Conservation (phyloP, 2,329 filamentous ascomycete species). For the Trichoderma harzianum region DNA sequence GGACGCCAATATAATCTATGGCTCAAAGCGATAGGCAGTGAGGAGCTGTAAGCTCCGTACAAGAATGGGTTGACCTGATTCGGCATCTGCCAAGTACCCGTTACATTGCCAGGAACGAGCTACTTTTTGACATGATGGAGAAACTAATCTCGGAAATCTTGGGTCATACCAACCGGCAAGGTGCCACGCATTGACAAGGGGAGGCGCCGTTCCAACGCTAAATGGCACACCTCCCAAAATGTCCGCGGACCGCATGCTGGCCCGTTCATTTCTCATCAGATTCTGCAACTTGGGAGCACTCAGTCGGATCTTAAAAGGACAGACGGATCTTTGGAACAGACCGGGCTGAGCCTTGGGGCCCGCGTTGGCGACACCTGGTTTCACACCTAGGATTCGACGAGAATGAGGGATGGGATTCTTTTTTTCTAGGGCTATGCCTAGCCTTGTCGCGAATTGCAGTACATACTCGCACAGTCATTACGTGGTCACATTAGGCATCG, state of each 20-base stretch:
- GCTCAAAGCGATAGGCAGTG: background rate
- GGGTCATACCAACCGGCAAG: slow-evolving; percentile 19
- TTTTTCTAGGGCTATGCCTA: background rate
- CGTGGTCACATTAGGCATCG: background rate
- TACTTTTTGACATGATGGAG: slow-evolving; percentile 15
- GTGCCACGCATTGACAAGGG: slow-evolving; percentile 18
- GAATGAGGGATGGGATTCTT: background rate
- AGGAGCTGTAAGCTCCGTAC: background rate
- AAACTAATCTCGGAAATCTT: slow-evolving; percentile 20
- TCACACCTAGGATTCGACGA: background rate
- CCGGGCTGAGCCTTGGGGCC: background rate
- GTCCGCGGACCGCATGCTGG: slow-evolving; percentile 17
- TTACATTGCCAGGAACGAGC: slow-evolving; percentile 12
- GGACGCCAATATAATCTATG: background rate
- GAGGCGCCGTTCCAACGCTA: slow-evolving; percentile 16
- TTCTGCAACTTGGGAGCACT: slow-evolving; percentile 17
- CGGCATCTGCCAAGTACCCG: background rate
- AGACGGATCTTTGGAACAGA: slow-evolving; percentile 16
- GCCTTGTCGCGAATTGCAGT: background rate
- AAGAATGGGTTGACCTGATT: background rate
- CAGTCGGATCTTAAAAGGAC: slow-evolving; percentile 18
- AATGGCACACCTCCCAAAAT: slow-evolving; percentile 4
- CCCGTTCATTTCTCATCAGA: slow-evolving; percentile 14
- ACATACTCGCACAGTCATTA: background rate
- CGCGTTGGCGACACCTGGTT: background rate